A percentile compares a stretch with the other conserved stretches of the same genome.
Conservation (phyloP, 768 basidiomycete species). For the Trametes cingulata region DNA sequence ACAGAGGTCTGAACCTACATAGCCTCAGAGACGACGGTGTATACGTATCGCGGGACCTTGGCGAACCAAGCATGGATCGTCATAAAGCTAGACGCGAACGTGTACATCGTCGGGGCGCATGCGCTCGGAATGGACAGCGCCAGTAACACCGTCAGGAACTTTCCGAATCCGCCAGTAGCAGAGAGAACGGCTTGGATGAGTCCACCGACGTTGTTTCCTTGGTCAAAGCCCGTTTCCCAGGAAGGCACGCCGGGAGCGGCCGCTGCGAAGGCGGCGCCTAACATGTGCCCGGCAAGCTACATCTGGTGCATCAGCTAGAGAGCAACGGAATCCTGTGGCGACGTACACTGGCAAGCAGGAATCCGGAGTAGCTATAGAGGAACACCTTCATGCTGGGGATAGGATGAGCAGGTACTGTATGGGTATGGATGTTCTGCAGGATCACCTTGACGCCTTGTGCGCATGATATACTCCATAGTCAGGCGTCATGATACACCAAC, state of each 20-base stretch:
- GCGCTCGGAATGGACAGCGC: slow-evolving; percentile 57
- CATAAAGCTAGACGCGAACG: slow-evolving; percentile 50
- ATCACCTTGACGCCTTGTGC: slow-evolving; percentile 32
- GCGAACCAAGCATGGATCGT: slow-evolving; percentile 35
- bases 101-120: slow-evolving; percentile 61
- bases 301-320: slow-evolving; percentile 17
- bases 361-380: slow-evolving; percentile 48
- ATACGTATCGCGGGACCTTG: slow-evolving; percentile 47
- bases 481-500: slow-evolving; percentile 44
- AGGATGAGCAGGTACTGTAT: not conserved
- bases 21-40: slow-evolving; percentile 45
- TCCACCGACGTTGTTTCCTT: slow-evolving; percentile 44
- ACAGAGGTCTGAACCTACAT: slow-evolving; percentile 31
- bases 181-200: slow-evolving; percentile 41
- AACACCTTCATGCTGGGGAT: slow-evolving; percentile 40
- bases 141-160: slow-evolving; percentile 50
- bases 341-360: slow-evolving; percentile 44
- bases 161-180: slow-evolving; percentile 45
- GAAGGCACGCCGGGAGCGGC: slow-evolving; percentile 39
- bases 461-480: slow-evolving; percentile 53
- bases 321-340: not conserved
- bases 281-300: slow-evolving; percentile 41
- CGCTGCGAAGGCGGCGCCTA: slow-evolving; percentile 49
- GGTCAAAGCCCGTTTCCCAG: slow-evolving; percentile 43
- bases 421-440: not conserved